These are phyloP conservation scores for Clavulina sp. DNA, from an alignment of 768 basidiomycete genomes.

Conservation along the genomic window DNA sequence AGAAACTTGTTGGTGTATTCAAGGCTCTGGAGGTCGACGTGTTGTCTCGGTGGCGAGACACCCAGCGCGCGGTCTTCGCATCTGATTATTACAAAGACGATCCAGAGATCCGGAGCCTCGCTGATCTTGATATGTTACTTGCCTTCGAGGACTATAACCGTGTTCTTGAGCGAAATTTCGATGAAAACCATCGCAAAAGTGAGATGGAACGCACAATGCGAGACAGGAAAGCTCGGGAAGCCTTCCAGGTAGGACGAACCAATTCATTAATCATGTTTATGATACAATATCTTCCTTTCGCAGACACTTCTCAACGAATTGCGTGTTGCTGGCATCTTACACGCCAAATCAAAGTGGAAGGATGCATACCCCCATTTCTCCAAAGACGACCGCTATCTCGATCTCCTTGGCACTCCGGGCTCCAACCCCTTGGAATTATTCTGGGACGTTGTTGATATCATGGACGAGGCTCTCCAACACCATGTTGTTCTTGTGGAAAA, in stretches of 20 bases:
- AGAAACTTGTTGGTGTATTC: slow-evolving; percentile 70
- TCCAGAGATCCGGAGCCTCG: slow-evolving; percentile 59
- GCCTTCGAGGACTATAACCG: slow-evolving; percentile 91
- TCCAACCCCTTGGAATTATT: slow-evolving; percentile 92
- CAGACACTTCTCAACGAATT: slow-evolving; percentile 59
- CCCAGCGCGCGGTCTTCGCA: slow-evolving; percentile 55
- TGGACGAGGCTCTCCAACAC: slow-evolving; percentile 71
- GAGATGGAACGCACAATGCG: slow-evolving; percentile 71
- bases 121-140: slow-evolving; percentile 78
- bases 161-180: slow-evolving; percentile 78
- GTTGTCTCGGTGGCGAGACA: slow-evolving; percentile 81
- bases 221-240: slow-evolving; percentile 83
- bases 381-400: slow-evolving; percentile 66
- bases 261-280: not conserved
- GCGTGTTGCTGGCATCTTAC: slow-evolving; percentile 46
- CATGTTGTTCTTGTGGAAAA: slow-evolving; percentile 26
- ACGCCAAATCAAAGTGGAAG: slow-evolving; percentile 82
- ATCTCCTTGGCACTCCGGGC: slow-evolving; percentile 81
- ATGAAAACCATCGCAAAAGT: slow-evolving; percentile 62
- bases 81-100: slow-evolving; percentile 70
- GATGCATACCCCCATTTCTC: slow-evolving; percentile 61
- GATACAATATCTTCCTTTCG: too few relatives aligned
- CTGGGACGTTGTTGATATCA: slow-evolving; percentile 79
- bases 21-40: slow-evolving; percentile 81
- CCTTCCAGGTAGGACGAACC: slow-evolving; percentile 45